Percentiles rank a stretch among this genome's conserved stretches.
Evolutionary conservation across 331 rosid species (phyloP).

Genomic region (Stylosanthes scabra): DNA sequence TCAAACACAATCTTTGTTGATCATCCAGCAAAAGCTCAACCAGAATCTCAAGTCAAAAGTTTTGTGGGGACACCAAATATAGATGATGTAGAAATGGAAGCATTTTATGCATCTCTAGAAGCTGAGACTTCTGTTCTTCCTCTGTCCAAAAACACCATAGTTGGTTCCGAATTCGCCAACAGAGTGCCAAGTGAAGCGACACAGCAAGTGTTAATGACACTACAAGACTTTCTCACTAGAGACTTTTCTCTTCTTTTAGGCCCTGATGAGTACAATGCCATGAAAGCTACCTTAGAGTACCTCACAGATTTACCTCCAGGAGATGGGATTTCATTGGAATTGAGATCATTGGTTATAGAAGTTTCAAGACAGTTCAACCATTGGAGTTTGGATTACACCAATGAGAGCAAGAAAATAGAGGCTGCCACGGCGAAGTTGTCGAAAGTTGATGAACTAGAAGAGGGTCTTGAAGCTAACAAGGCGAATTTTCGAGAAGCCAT

Average conservation of each 20-base stretch:
- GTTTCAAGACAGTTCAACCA: conserved; percentile 41
- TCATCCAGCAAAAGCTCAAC: conserved; percentile 23
- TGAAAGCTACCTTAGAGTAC: conserved; percentile 36
- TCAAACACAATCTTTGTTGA: conserved; percentile 13
- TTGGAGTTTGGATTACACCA: conserved; percentile 37
- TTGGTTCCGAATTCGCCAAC: conserved; percentile 19
- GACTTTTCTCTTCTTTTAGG: conserved; percentile 37
- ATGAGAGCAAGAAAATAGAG: conserved; percentile 32
- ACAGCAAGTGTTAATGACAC: conserved; percentile 25
- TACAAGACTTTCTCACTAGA: conserved; percentile 39
- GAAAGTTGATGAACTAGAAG: conserved; percentile 32
- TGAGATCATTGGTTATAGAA: conserved; percentile 39
- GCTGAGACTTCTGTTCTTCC: conserved; percentile 23
- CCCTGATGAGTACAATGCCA: conserved; percentile 25
- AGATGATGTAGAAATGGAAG: conserved; percentile 44
- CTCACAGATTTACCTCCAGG: conserved; percentile 36
- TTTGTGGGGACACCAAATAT: neutral
- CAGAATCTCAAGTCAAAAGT: neutral
- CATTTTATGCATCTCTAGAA: conserved; percentile 42
- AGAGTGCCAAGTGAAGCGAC: conserved; percentile 39
- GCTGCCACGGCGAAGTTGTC: conserved; percentile 16
- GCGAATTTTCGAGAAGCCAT: conserved; percentile 33
- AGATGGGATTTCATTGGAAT: conserved; percentile 40
- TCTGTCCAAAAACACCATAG: neutral
- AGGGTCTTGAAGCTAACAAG: conserved; percentile 42